A percentile compares a stretch with the other conserved stretches of the same genome.
Conservation (phyloP, 2,329 filamentous ascomycete genomes). For the Akanthomyces uredinophilus region DNA sequence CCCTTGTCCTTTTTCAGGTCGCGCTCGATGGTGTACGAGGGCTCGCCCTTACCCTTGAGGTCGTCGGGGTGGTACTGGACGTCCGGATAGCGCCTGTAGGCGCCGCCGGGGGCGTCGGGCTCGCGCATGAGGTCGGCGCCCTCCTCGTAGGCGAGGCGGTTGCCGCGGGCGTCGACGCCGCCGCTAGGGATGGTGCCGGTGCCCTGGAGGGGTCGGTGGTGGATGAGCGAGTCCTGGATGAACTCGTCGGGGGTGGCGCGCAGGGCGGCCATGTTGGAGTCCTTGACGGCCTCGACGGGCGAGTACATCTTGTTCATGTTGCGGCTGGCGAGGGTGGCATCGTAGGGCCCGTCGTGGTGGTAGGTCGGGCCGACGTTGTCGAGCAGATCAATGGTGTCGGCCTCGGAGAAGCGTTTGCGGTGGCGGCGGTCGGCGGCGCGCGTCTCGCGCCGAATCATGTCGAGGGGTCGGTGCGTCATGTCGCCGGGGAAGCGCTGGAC, state of each 20-base stretch:
- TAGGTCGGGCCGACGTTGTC: slow-evolving; percentile 66
- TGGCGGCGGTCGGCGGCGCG: slow-evolving; percentile 63
- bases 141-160: slow-evolving; percentile 72
- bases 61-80: slow-evolving; percentile 69
- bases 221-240: slow-evolving; percentile 65
- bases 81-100: slow-evolving; percentile 71
- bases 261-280: slow-evolving; percentile 70
- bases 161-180: slow-evolving; percentile 60
- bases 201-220: slow-evolving; percentile 76
- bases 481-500: slow-evolving; percentile 51
- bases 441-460: slow-evolving; percentile 58
- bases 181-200: slow-evolving; percentile 74
- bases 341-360: slow-evolving; percentile 88
- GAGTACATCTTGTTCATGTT: slow-evolving; percentile 61
- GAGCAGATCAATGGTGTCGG: slow-evolving; percentile 76
- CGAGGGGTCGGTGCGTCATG: slow-evolving; percentile 60
- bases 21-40: slow-evolving; percentile 65
- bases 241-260: slow-evolving; percentile 76
- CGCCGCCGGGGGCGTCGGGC: slow-evolving; percentile 59
- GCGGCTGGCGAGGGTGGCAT: slow-evolving; percentile 70
- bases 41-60: slow-evolving; percentile 78
- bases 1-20: slow-evolving; percentile 56
- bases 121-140: slow-evolving; percentile 84
- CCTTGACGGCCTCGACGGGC: slow-evolving; percentile 70
- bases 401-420: slow-evolving; percentile 58